Conservation (phyloP, 2,329 filamentous ascomycete genomes). For the Phaeophleospora eucalypticola region DNA sequence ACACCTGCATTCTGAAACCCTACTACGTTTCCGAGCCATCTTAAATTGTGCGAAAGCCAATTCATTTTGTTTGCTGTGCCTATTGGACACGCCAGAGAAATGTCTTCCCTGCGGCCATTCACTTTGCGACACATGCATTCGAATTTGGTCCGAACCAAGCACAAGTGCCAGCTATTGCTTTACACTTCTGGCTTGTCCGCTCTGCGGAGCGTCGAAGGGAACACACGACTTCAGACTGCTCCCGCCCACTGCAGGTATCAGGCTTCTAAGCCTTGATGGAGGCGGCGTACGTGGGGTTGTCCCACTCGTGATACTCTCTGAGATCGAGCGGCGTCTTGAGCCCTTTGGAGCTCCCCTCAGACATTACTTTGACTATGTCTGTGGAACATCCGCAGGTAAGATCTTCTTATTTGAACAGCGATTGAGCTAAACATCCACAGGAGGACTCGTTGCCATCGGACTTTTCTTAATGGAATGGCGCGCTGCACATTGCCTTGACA, state of each 20-base stretch:
- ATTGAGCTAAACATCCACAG: conserved; percentile 13
- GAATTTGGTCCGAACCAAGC: conserved; percentile 23
- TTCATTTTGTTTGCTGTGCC: conserved; percentile 31
- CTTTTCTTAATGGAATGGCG: conserved; percentile 30
- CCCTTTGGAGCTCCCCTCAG: conserved; percentile 17
- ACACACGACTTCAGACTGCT: conserved; percentile 25
- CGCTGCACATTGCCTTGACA: conserved; percentile 17
- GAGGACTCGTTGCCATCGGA: conserved; percentile 28
- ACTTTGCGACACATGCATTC: conserved; percentile 34
- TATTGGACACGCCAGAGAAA: conserved; percentile 29
- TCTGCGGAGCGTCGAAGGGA: conserved; percentile 24
- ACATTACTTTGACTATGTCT: conserved; percentile 28
- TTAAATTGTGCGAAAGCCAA: conserved; percentile 19
- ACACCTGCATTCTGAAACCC: neutral
- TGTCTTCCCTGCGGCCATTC: conserved; percentile 34
- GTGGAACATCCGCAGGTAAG: conserved; percentile 29
- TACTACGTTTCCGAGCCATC: conserved; percentile 1
- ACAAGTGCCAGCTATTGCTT: neutral
- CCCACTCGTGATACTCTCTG: conserved; percentile 21
- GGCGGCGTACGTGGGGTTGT: conserved; percentile 30
- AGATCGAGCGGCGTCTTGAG: conserved; percentile 17
- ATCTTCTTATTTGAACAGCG: neutral
- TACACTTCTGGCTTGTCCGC: conserved; percentile 21
- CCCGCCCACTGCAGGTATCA: conserved; percentile 32
- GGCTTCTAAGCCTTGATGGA: conserved; percentile 37